phyloP scores from a whole-genome alignment of 768 basidiomycete genomes.

The Agrocybe pediades region DNA sequence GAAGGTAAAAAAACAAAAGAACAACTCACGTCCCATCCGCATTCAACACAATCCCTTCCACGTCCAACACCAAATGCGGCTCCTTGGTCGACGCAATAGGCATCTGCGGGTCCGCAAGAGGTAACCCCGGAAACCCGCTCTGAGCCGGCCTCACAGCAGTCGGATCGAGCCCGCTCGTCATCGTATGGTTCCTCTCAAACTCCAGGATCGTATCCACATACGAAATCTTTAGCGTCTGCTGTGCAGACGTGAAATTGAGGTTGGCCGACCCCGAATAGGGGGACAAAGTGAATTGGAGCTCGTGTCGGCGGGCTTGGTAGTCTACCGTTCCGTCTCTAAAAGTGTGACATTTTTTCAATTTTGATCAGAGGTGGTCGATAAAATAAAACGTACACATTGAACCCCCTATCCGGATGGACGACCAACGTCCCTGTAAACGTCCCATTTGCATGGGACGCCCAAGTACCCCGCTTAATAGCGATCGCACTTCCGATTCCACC shows the following conservation, averaged over 20 bases:
- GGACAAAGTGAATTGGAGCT: constrained; percentile 55
- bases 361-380: neutral
- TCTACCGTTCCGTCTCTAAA: constrained; percentile 54
- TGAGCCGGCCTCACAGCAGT: constrained; percentile 41
- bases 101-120: constrained; percentile 41
- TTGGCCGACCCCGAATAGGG: constrained; percentile 52
- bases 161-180: constrained; percentile 60
- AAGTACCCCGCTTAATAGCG: constrained; percentile 41
- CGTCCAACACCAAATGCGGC: constrained; percentile 53
- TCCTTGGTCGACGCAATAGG: constrained; percentile 45
- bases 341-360: neutral
- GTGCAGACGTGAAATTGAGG: constrained; percentile 50
- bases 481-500: constrained; percentile 69
- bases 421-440: constrained; percentile 51
- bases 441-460: constrained; percentile 28
- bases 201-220: constrained; percentile 46
- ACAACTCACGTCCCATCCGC: constrained; percentile 55
- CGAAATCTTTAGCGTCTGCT: constrained; percentile 49
- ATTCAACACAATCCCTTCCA: constrained; percentile 60
- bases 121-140: constrained; percentile 27
- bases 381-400: constrained; percentile 47
- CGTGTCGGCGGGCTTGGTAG: constrained; percentile 62
- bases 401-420: constrained; percentile 62
- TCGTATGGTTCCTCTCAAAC: constrained; percentile 43
- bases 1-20: too few species aligned